phyloP scores from a whole-genome alignment of 192 early-diverging fungal species.

The Rhizophagus clarus region DNA sequence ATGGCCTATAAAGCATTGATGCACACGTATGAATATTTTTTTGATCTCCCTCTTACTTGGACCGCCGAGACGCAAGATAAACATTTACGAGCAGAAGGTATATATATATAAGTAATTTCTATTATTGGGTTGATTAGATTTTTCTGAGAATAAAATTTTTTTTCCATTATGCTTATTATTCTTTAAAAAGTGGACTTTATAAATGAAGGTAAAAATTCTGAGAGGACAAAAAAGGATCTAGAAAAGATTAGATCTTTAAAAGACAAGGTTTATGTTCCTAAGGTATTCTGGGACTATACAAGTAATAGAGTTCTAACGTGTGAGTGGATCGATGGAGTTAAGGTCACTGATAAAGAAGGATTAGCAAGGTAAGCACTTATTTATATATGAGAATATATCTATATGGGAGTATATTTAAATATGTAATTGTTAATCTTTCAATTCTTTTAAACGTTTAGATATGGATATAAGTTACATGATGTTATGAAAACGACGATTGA shows the following conservation, averaged over 20 bases:
- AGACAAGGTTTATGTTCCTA: conserved; percentile 72
- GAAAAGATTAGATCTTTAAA: conserved; percentile 53
- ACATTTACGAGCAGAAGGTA: conserved; percentile 72
- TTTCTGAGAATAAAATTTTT: background rate
- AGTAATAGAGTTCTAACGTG: conserved; percentile 74
- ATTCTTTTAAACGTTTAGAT: background rate
- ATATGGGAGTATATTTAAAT: background rate
- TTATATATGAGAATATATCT: conserved; percentile 27
- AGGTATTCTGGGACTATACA: conserved; percentile 72
- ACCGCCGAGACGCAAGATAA: conserved; percentile 69
- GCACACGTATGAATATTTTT: conserved; percentile 68
- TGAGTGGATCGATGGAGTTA: conserved; percentile 90
- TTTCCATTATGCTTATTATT: background rate
- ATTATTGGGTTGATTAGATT: no score
- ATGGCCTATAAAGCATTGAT: conserved; percentile 65
- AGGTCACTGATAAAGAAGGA: conserved; percentile 62
- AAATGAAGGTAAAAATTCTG: conserved; percentile 81
- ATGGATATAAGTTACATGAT: conserved; percentile 40
- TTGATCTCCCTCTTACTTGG: conserved; percentile 85
- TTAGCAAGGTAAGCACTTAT: conserved; percentile 39
- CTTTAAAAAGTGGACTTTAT: conserved; percentile 71
- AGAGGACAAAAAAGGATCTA: conserved; percentile 57
- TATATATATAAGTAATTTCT: background rate
- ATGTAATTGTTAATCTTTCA: background rate
- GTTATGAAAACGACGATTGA: conserved; percentile 77